Percentiles rank a stretch among this genome's conserved stretches.
Conservation (phyloP, 352 stramenopile genomes). For the Phytopythium sindhum region DNA sequence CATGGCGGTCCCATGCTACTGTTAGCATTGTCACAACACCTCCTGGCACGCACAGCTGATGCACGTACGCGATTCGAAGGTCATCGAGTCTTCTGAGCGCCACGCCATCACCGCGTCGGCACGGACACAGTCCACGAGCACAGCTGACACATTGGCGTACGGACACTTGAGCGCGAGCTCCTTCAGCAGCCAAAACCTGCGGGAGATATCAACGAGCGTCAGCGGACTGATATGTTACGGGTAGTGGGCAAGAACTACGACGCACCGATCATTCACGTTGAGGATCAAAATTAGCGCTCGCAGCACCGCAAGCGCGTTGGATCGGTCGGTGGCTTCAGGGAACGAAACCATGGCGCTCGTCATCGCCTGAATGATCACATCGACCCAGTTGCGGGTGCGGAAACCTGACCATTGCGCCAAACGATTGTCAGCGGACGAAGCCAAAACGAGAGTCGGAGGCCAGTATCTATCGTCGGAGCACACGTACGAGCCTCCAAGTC, state of each 20-base stretch:
- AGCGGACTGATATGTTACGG: neutral
- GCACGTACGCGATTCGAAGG: conserved; percentile 29
- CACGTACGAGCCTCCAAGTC: neutral
- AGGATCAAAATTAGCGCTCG: conserved; percentile 37
- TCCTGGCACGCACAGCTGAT: neutral
- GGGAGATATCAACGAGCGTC: neutral
- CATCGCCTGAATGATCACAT: conserved; percentile 50
- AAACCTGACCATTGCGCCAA: conserved; percentile 21
- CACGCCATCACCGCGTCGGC: conserved; percentile 38
- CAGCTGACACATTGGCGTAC: conserved; percentile 66
- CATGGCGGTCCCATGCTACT: neutral
- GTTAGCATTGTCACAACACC: neutral
- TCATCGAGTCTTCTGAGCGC: conserved; percentile 15
- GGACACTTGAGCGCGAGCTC: conserved; percentile 48
- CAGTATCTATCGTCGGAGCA: neutral
- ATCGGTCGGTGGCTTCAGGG: conserved; percentile 35
- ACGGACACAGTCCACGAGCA: conserved; percentile 62
- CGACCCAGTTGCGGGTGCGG: conserved; percentile 44
- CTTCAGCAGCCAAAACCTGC: conserved; percentile 50
- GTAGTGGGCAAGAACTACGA: neutral
- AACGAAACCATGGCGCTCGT: conserved; percentile 75
- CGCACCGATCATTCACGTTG: conserved; percentile 30
- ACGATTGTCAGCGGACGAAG: neutral
- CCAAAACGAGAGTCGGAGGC: neutral
- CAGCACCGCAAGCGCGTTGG: conserved; percentile 31